These are phyloP conservation scores for Globisporangium irregulare DNA, from an alignment of 352 stramenopile species.

Conservation along the genomic window DNA sequence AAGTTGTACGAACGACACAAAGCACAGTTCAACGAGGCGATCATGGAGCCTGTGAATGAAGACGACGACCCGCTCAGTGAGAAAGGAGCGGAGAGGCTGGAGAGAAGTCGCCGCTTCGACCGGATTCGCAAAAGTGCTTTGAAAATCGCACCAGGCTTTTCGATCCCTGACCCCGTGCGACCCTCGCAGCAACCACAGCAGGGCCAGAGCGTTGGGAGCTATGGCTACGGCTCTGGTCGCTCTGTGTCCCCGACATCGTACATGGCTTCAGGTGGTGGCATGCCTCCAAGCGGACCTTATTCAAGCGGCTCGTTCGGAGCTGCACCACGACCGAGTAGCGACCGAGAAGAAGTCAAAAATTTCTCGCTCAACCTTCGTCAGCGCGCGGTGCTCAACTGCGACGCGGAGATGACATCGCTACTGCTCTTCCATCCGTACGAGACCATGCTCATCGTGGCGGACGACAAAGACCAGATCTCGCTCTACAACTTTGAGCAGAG, in stretches of 20 bases:
- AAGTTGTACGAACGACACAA: constrained; percentile 68
- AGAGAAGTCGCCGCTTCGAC: constrained; percentile 60
- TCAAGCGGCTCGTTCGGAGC: constrained; percentile 31
- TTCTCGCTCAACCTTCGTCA: constrained; percentile 90
- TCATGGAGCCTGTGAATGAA: constrained; percentile 60
- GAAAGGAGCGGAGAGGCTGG: constrained; percentile 63
- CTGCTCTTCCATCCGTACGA: constrained; percentile 97
- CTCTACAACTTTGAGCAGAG: constrained; percentile 95
- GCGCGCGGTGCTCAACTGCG: constrained; percentile 89
- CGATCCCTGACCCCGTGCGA: constrained; percentile 14
- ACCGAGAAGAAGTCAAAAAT: constrained; percentile 66
- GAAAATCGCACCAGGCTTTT: constrained; percentile 68
- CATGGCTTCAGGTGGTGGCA: constrained; percentile 13
- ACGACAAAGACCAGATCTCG: constrained; percentile 92
- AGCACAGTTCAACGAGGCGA: constrained; percentile 68
- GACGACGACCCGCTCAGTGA: constrained; percentile 78
- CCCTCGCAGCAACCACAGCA: not conserved
- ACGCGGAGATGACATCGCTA: constrained; percentile 93
- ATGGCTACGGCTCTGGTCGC: constrained; percentile 11
- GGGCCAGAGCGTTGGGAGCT: constrained; percentile 8
- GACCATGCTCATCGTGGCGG: constrained; percentile 92
- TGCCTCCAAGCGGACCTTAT: constrained; percentile 26
- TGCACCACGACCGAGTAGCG: constrained; percentile 23
- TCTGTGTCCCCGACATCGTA: constrained; percentile 19
- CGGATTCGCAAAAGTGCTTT: constrained; percentile 48